Base-by-base conservation (phyloP, 306 rosid species). In the Cicer arietinum region DNA sequence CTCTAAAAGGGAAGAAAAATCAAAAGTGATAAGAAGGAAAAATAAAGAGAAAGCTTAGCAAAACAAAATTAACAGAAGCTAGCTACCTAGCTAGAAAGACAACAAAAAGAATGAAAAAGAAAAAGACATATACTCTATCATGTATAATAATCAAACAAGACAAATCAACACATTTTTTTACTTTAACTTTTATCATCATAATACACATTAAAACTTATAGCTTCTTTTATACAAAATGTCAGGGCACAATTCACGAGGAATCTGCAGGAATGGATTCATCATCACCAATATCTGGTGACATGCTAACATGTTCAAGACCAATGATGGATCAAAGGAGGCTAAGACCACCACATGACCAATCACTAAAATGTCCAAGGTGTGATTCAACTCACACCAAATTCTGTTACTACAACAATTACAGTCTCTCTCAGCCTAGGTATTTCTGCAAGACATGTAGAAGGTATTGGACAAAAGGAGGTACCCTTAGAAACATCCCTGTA, bases 391-490 rank as follows among this genome's bases (percentile, higher is more conserved):
- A 92, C 87, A 95, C 99, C 77, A 95, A 95, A 69, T 95, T 95
- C 76, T 95, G 99, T 58, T 95, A 95, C 90, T 95, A 95, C 93
- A 95, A 95, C 90, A 95, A 95, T 71, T 95, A 95, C 76, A 95
- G 99, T 45, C 99, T 95, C 81, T 51, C 99, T 14, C 99, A 95
- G 82, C 99, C 98, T 6, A 82, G 98, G 82, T 95, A 95, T 85
- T 95, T 95, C 44, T 95, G 99, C 96, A 95, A 95, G 79, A 85
- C 99, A 1, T 95, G 98, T 53, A 77, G 99, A 37, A 81, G 99
- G 89, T 95, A 95, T 78, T 95, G 99, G 99, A 95, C 99, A 25
- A 89, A 92, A 82, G 99, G 99, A 0, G 99, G 99, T 3, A 95
- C 98, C 20, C 96, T 95, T 1, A 79, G 99, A 20, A 95, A 95